Conservation (phyloP, 1,284 basidiomycete species). For the Earliella scabrosa region DNA sequence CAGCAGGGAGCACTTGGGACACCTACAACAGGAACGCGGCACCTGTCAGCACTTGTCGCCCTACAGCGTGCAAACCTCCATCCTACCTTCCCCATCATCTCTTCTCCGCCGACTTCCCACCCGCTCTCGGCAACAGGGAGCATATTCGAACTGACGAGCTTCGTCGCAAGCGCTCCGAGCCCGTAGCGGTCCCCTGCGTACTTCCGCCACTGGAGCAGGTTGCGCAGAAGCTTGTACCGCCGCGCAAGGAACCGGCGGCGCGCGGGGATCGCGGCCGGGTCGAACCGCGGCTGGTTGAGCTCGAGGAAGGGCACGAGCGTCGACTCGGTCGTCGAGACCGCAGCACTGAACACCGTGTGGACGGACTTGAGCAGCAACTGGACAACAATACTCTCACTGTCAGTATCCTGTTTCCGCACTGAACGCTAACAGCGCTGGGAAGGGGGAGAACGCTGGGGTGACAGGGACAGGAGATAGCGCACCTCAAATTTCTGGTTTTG, state of each 20-base stretch:
- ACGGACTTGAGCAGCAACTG: constrained; percentile 75
- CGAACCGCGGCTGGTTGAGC: constrained; percentile 58
- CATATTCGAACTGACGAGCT: constrained; percentile 65
- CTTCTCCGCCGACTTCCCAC: constrained; percentile 90
- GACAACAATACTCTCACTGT: no score
- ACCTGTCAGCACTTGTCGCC: constrained; percentile 9
- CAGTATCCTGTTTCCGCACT: no score
- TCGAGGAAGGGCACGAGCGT: constrained; percentile 48
- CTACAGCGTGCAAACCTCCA: neutral
- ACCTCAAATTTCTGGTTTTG: constrained; percentile 77
- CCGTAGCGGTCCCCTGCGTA: constrained; percentile 68
- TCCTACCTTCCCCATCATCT: constrained; percentile 66
- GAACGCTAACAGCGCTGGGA: no score
- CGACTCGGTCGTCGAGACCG: constrained; percentile 50
- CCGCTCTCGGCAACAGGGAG: constrained; percentile 73
- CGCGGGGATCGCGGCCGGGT: constrained; percentile 77
- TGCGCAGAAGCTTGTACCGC: constrained; percentile 75
- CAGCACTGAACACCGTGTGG: constrained; percentile 58
- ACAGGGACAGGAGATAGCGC: constrained; percentile 24
- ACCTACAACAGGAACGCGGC: constrained; percentile 40
- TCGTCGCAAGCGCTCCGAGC: constrained; percentile 57
- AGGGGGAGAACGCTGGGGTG: neutral
- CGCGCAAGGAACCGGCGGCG: constrained; percentile 73
- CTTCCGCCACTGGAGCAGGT: constrained; percentile 78
- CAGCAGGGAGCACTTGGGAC: constrained; percentile 47